Conservation (phyloP, 2,329 filamentous ascomycete genomes). For the Zopfia rhizophila region DNA sequence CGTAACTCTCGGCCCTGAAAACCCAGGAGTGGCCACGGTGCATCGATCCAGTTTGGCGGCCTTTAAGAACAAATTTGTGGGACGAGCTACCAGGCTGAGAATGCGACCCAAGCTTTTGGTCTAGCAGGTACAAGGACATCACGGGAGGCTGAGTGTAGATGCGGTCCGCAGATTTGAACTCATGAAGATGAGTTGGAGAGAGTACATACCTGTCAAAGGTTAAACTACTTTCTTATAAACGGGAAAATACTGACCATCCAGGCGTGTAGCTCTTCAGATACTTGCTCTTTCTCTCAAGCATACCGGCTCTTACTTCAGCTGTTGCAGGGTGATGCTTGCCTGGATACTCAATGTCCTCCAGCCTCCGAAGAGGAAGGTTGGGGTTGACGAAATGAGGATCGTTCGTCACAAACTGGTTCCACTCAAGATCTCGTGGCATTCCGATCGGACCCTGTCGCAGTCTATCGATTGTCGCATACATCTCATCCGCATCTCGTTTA, state of each 20-base stretch:
- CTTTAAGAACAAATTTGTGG: constrained; percentile 98
- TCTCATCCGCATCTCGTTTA: constrained; percentile 87
- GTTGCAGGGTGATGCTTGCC: constrained; percentile 86
- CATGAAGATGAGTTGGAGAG: constrained; percentile 95
- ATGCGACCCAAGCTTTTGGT: constrained; percentile 94
- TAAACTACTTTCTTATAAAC: background rate
- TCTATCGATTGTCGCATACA: constrained; percentile 80
- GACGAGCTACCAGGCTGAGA: constrained; percentile 84
- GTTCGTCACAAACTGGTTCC: constrained; percentile 81
- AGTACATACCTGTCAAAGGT: constrained; percentile 79
- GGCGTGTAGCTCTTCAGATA: constrained; percentile 97
- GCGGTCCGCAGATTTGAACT: constrained; percentile 98
- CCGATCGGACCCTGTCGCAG: constrained; percentile 84
- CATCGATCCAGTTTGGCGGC: constrained; percentile 90
- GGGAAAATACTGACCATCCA: constrained; percentile 75
- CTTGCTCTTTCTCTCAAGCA: constrained; percentile 97
- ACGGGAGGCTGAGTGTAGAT: constrained; percentile 82
- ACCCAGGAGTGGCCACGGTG: constrained; percentile 81
- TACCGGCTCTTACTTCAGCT: constrained; percentile 86
- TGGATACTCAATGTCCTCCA: constrained; percentile 89
- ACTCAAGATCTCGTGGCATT: constrained; percentile 96
- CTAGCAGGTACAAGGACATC: constrained; percentile 94
- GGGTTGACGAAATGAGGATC: constrained; percentile 92
- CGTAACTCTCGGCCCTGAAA: constrained; percentile 75
- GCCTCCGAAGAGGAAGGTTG: constrained; percentile 76